phyloP scores from a whole-genome alignment of 495 filamentous ascomycete genomes.

The Amorphotheca resinae region DNA sequence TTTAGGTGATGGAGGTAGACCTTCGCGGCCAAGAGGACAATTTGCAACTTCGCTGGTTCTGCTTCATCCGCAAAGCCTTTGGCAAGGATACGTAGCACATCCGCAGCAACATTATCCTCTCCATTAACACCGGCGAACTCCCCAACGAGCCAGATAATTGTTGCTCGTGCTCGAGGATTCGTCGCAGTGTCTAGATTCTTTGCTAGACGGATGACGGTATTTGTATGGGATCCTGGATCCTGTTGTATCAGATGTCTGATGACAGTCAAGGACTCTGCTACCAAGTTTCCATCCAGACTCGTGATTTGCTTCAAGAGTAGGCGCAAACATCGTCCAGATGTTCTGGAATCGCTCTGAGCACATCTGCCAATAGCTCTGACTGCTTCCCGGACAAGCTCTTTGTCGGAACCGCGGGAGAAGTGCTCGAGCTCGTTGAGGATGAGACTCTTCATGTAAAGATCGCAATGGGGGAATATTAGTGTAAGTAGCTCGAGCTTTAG shows the following conservation, averaged over 20 bases:
- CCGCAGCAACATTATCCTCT: slow-evolving; percentile 78
- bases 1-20: slow-evolving; percentile 87
- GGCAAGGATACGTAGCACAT: slow-evolving; percentile 80
- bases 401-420: slow-evolving; percentile 67
- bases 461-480: slow-evolving; percentile 74
- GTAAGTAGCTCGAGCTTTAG: slow-evolving; percentile 86
- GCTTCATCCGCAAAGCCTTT: slow-evolving; percentile 75
- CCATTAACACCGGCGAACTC: slow-evolving; percentile 74
- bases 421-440: slow-evolving; percentile 89
- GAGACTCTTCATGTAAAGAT: slow-evolving; percentile 61
- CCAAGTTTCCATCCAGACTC: slow-evolving; percentile 70
- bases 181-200: slow-evolving; percentile 79
- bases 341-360: slow-evolving; percentile 60
- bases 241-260: slow-evolving; percentile 93
- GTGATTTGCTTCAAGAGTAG: slow-evolving; percentile 76
- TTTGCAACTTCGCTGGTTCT: slow-evolving; percentile 78
- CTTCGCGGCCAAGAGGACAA: slow-evolving; percentile 83
- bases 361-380: slow-evolving; percentile 89
- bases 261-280: slow-evolving; percentile 82
- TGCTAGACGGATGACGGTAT: slow-evolving; percentile 79
- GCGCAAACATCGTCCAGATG: slow-evolving; percentile 62
- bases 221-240: slow-evolving; percentile 58
- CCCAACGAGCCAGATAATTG: slow-evolving; percentile 94
- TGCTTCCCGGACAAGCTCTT: slow-evolving; percentile 69
- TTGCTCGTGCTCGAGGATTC: slow-evolving; percentile 75